Evolutionary conservation across 345 rosid genomes (phyloP).

Genomic region (Aethionema arabicum): DNA sequence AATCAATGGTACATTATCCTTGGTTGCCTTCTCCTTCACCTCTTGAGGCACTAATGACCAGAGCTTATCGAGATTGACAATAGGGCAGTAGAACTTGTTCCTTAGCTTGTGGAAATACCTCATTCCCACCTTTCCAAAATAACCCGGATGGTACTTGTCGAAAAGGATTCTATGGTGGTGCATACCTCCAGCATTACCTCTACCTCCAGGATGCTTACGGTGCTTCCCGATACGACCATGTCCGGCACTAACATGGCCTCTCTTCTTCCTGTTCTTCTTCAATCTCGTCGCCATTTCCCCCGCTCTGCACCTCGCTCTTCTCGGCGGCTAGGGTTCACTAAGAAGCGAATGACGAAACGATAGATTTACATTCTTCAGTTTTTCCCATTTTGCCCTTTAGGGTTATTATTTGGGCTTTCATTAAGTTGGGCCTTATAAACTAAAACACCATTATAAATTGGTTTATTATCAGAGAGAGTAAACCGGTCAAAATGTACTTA

Average conservation of each 20-base stretch:
- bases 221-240: constrained; percentile 67
- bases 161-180: constrained; percentile 26
- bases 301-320: too few relatives aligned
- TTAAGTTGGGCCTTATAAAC: too few relatives aligned
- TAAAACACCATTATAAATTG: too few relatives aligned
- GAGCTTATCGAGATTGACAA: constrained; percentile 32
- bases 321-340: too few relatives aligned
- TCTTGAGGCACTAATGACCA: constrained; percentile 31
- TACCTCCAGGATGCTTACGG: constrained; percentile 64
- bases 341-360: too few relatives aligned
- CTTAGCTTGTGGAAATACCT: too few relatives aligned
- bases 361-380: too few relatives aligned
- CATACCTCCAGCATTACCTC: constrained; percentile 53
- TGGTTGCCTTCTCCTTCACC: constrained; percentile 5
- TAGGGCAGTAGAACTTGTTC: too few relatives aligned
- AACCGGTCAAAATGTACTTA: constrained; percentile 61
- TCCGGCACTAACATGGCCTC: constrained; percentile 68
- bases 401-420: too few relatives aligned
- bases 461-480: constrained; percentile 43
- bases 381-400: too few relatives aligned
- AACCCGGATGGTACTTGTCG: constrained; percentile 41
- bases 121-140: constrained; percentile 32
- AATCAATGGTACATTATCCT: constrained; percentile 27
- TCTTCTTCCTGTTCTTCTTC: constrained; percentile 71
- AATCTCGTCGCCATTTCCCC: constrained; percentile 50